These are phyloP conservation scores for Oldenlandia corymbosa DNA, from an alignment of 257 asterid species.

Conservation along the genomic window DNA sequence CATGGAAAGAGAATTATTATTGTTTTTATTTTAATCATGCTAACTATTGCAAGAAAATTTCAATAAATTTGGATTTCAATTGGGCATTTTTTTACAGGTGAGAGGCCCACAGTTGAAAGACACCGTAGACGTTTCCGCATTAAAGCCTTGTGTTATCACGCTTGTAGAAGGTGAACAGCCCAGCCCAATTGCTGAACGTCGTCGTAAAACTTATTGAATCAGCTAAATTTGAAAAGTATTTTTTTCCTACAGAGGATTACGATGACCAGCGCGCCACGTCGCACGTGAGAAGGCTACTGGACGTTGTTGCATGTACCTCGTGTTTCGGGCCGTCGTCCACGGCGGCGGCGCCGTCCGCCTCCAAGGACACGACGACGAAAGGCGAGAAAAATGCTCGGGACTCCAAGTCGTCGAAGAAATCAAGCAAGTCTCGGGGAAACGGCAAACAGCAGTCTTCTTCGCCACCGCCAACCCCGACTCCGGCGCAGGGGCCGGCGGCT, in stretches of 20 bases:
- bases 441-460: constrained; percentile 35
- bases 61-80: background rate
- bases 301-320: constrained; percentile 79
- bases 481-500: constrained; percentile 23
- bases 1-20: background rate
- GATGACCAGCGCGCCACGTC: constrained; percentile 76
- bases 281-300: constrained; percentile 80
- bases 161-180: constrained; percentile 80
- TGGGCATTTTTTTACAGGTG: constrained; percentile 27
- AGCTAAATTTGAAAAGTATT: background rate
- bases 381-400: constrained; percentile 40
- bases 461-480: constrained; percentile 49
- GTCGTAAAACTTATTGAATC: background rate
- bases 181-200: background rate
- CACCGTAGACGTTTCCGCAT: constrained; percentile 87
- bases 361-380: constrained; percentile 24
- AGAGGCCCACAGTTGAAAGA: constrained; percentile 88
- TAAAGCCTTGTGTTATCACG: constrained; percentile 78
- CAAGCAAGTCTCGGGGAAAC: constrained; percentile 43
- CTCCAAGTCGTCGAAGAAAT: constrained; percentile 34
- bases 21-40: background rate
- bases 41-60: no score
- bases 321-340: constrained; percentile 81
- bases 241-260: constrained; percentile 61
- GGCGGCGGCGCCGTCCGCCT: constrained; percentile 75